Evolutionary conservation across 2,329 filamentous ascomycete species (phyloP).

Genomic region (Colletotrichum orchidophilum): DNA sequence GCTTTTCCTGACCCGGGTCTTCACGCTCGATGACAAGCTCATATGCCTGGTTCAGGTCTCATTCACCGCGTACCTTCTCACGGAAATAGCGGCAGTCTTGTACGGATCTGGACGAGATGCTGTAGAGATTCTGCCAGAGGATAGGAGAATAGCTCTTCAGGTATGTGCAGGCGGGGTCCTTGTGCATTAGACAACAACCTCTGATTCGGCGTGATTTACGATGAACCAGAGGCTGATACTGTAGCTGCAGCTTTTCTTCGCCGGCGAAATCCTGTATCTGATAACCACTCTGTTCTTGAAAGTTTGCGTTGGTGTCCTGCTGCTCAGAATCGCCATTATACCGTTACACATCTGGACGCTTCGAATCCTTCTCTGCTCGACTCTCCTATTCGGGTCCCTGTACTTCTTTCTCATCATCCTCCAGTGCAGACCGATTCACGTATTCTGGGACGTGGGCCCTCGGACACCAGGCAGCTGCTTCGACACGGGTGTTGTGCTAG

Average conservation of each 20-base stretch:
- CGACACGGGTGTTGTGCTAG: constrained; percentile 36
- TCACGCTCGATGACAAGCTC: constrained; percentile 43
- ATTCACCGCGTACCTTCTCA: constrained; percentile 36
- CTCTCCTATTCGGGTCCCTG: constrained; percentile 44
- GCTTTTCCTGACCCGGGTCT: constrained; percentile 41
- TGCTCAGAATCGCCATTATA: constrained; percentile 50
- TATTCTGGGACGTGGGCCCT: constrained; percentile 47
- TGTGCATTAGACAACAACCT: neutral
- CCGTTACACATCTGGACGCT: constrained; percentile 46
- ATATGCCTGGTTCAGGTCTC: constrained; percentile 39
- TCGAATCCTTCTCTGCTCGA: constrained; percentile 44
- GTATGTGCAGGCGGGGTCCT: constrained; percentile 19
- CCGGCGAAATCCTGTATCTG: constrained; percentile 50
- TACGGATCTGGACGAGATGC: constrained; percentile 39
- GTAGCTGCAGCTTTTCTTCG: constrained; percentile 44
- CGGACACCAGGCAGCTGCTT: constrained; percentile 42
- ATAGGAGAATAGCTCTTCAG: constrained; percentile 40
- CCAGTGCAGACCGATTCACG: constrained; percentile 48
- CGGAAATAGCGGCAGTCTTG: constrained; percentile 35
- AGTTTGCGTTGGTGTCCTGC: constrained; percentile 51
- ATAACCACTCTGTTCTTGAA: constrained; percentile 42
- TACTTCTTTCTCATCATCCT: constrained; percentile 52
- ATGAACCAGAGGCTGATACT: too few species aligned
- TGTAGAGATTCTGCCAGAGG: constrained; percentile 25
- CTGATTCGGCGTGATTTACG: too few species aligned